Percentiles rank a stretch among this genome's conserved stretches.
Conservation (phyloP, 371 early-diverging fungal species). For the Lichtheimia ramosa region DNA sequence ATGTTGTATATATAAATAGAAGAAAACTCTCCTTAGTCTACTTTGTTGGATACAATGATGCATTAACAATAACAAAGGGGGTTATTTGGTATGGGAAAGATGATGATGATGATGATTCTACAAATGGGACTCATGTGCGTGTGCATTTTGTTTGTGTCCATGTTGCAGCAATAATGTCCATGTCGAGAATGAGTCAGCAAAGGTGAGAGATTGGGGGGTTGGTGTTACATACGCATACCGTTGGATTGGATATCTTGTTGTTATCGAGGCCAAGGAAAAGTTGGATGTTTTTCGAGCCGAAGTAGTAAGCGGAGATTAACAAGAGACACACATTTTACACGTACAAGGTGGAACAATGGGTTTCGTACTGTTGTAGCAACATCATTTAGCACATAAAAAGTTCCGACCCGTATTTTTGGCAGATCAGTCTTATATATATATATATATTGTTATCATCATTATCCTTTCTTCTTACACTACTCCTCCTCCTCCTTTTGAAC, state of each 20-base stretch:
- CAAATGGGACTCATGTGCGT: no score
- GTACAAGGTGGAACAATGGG: constrained; percentile 7
- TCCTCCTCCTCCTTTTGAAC: neutral
- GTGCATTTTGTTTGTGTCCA: neutral
- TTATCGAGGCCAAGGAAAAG: no score
- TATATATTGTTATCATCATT: neutral
- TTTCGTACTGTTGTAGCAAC: neutral
- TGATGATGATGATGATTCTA: no score
- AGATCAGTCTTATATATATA: neutral
- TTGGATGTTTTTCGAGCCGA: no score
- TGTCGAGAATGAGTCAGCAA: neutral
- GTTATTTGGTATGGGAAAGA: no score
- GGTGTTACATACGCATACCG: neutral
- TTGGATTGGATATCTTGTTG: no score
- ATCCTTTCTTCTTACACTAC: neutral
- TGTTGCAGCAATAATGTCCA: neutral
- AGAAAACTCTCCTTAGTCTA: no score
- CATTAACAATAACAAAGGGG: no score
- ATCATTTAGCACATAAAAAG: neutral
- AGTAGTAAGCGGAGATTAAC: no score
- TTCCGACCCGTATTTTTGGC: constrained; percentile 3
- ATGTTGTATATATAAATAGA: no score
- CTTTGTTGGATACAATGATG: no score
- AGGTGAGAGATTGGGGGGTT: neutral
- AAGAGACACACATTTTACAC: no score